These are phyloP conservation scores for Agapanthus africanus DNA, from an alignment of 106 monocot species.

Conservation along the genomic window DNA sequence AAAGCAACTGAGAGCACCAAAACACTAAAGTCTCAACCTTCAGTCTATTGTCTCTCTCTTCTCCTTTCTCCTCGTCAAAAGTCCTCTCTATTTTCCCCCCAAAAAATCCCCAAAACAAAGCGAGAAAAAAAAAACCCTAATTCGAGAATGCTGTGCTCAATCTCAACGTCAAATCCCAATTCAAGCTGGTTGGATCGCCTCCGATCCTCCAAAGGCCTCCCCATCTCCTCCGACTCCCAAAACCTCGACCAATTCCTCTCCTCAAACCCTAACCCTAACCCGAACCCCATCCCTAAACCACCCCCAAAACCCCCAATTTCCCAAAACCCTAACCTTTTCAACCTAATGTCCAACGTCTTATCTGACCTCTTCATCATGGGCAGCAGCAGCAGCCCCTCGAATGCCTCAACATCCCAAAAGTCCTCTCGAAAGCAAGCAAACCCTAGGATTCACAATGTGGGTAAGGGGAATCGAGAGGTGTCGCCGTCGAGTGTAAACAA, in stretches of 20 bases:
- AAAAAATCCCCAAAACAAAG: too few relatives aligned
- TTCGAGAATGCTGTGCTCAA: too few relatives aligned
- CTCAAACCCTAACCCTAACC: slow-evolving; percentile 16
- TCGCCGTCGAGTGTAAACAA: slow-evolving; percentile 21
- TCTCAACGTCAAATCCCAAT: too few relatives aligned
- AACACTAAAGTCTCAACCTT: too few relatives aligned
- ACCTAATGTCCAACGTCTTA: slow-evolving; percentile 24
- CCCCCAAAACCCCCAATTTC: not conserved
- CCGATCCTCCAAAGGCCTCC: slow-evolving; percentile 32
- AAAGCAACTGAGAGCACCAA: too few relatives aligned
- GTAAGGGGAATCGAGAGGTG: slow-evolving; percentile 14
- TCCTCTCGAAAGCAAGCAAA: slow-evolving; percentile 33
- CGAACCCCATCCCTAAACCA: slow-evolving; percentile 10
- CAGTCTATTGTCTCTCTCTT: too few relatives aligned
- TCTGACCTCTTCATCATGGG: slow-evolving; percentile 54
- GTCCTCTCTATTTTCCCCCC: too few relatives aligned
- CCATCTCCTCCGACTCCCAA: slow-evolving; percentile 23
- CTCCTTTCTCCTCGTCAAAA: too few relatives aligned
- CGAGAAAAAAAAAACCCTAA: too few relatives aligned
- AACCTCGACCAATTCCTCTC: slow-evolving; percentile 26
- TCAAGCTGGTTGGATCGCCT: slow-evolving; percentile 51
- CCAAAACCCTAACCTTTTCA: not conserved
- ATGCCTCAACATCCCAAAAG: slow-evolving; percentile 9
- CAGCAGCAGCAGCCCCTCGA: not conserved
- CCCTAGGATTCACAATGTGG: slow-evolving; percentile 22